Evolutionary conservation across 108 stramenopile genomes (phyloP).

Genomic region (Discostella stelligeroides): DNA sequence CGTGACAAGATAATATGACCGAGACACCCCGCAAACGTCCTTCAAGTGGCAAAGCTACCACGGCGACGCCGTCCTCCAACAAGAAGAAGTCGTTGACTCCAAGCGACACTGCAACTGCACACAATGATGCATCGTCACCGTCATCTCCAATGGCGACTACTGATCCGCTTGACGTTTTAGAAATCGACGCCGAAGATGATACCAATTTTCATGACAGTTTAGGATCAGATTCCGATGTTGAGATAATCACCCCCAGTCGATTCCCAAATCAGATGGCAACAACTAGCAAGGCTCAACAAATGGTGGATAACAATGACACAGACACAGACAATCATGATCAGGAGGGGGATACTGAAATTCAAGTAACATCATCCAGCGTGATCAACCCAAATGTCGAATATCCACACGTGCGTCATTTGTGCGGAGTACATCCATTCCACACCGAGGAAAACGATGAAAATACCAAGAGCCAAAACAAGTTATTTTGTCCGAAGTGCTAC

Average conservation of each 20-base stretch:
- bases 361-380: slow-evolving; percentile 42
- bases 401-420: slow-evolving; percentile 55
- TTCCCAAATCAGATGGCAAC: neutral
- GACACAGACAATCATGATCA: neutral
- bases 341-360: slow-evolving; percentile 44
- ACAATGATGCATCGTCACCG: neutral
- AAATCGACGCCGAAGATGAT: neutral
- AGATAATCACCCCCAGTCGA: slow-evolving; percentile 2
- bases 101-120: too few relatives aligned
- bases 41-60: too few relatives aligned
- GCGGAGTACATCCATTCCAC: slow-evolving; percentile 51
- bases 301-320: neutral
- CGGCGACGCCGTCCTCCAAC: too few relatives aligned
- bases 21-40: too few relatives aligned
- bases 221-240: slow-evolving; percentile 7
- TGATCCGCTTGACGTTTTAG: neutral
- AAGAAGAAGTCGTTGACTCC: too few relatives aligned
- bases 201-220: neutral
- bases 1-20: too few relatives aligned
- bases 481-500: slow-evolving; percentile 70
- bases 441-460: neutral
- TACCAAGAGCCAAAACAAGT: slow-evolving; percentile 14
- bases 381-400: slow-evolving; percentile 67
- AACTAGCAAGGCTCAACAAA: neutral
- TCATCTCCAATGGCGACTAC: neutral